Evolutionary conservation across 306 rosid genomes (phyloP).

Genomic region (Cucumis melo): DNA sequence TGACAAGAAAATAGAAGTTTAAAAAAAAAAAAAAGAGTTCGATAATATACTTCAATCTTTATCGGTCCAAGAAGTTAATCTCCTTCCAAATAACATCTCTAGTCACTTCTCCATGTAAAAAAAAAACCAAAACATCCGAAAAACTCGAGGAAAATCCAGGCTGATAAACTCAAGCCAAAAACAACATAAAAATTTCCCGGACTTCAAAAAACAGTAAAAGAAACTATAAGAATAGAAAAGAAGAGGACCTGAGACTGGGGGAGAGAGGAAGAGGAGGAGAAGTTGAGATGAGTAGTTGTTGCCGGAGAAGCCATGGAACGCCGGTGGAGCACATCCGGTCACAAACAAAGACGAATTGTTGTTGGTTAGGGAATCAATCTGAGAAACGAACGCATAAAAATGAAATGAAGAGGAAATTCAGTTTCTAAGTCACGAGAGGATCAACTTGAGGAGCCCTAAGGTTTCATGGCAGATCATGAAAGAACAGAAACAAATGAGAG

Average conservation of each 20-base stretch:
- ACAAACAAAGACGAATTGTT: neutral
- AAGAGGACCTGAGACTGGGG: slow-evolving; percentile 22
- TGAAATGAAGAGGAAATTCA: neutral
- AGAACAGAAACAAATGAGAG: slow-evolving; percentile 2
- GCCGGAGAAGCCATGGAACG: slow-evolving; percentile 51
- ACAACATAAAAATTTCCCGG: neutral
- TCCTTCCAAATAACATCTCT: neutral
- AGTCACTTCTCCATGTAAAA: neutral
- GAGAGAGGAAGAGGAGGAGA: slow-evolving; percentile 29
- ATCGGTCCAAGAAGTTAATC: neutral
- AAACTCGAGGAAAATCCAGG: neutral
- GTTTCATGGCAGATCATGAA: neutral
- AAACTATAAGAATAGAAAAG: neutral
- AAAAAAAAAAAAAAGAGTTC: neutral
- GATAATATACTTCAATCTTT: neutral
- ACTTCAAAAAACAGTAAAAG: neutral
- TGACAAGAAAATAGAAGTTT: neutral
- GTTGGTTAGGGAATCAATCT: neutral
- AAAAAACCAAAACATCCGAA: neutral
- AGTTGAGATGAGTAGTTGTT: slow-evolving; percentile 24
- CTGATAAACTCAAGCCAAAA: neutral
- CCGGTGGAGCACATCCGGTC: slow-evolving; percentile 15
- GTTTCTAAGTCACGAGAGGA: neutral
- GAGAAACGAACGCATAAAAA: neutral
- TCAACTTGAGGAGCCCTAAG: neutral